Conservation (phyloP, 2,329 filamentous ascomycete genomes). For the Botrytis hyacinthi region DNA sequence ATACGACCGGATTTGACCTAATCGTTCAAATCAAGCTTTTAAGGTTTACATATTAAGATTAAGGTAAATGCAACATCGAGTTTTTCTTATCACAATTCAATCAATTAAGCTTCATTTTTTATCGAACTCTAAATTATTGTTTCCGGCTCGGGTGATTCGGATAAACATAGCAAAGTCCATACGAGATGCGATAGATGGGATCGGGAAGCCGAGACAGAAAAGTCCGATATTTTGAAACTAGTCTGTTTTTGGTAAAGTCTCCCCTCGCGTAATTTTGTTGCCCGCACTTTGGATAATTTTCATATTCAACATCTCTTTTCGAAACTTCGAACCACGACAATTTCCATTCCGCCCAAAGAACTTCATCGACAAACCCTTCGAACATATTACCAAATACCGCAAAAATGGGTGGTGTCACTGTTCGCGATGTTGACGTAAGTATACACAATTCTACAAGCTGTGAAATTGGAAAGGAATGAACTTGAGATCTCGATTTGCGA, state of each 20-base stretch:
- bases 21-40: not conserved
- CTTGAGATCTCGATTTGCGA: conserved; percentile 24
- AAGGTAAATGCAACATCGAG: not conserved
- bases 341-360: conserved; percentile 20
- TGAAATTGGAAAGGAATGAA: conserved; percentile 23
- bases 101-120: not conserved
- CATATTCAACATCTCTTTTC: conserved; percentile 1
- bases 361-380: conserved; percentile 27
- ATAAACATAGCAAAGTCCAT: not conserved
- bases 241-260: not conserved
- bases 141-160: not conserved
- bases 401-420: conserved; percentile 79
- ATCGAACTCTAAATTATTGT: not conserved
- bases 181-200: not conserved
- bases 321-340: conserved; percentile 20
- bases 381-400: conserved; percentile 46
- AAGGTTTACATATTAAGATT: not conserved
- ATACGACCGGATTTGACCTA: not conserved
- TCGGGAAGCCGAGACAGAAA: not conserved
- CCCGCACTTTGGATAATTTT: conserved; percentile 14
- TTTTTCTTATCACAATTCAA: too few species aligned
- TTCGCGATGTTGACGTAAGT: conserved; percentile 85
- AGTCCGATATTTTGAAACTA: not conserved
- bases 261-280: conserved; percentile 12
- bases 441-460: conserved; percentile 34